Evolutionary conservation across 1,284 basidiomycete genomes (phyloP), one percentile per base, ranked within the genome.

Genomic region (Irpex sp.): DNA sequence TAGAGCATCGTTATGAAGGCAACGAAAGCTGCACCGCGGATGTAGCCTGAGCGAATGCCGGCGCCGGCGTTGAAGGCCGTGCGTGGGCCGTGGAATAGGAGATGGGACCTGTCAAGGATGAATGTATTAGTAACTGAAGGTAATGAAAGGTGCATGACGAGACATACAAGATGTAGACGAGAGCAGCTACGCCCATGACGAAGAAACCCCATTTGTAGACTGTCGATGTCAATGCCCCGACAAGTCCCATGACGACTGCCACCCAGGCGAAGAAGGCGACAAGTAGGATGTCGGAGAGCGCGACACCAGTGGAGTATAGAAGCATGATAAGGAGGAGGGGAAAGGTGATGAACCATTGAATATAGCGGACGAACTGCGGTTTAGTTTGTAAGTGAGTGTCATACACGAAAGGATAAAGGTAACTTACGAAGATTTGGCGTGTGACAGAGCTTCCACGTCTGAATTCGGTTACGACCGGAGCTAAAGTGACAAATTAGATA

Each of bases 341-440:
- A 35, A 62, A 62, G 57, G 55, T 58, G 55, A 62, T 62, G 47
- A 62, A 62, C 61, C 61, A 62, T 36, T 62, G 61, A 47, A 62
- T 62, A 49, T 62, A 62, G 7, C 61, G 61, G 13, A 58, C 61
- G 50, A 37, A 62, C 61, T 62, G n/a, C 11, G 31, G 5, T 31
- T 31, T 5, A 3, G 11, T 58, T 5, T 37, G 49, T 51, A 11
- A 62, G 55, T 5, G n/a, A 1, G 26, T 5, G 7, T n/a, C 39
- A 53, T 50, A 9, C 3, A 13, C 13, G 60, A 21, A 6, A n/a
- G 39, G 31, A 37, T 17, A 4, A 31, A 31, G 9, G 50, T 53
- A 19, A 59, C 60, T 50, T 37, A 64, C 63, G 36, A 47, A 64
- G 26, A 64, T 64, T 49, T 64, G 63, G 37, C 60, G 60, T 5